Conservation (phyloP, 2,329 filamentous ascomycete genomes). For the Sporothrix mexicana region DNA sequence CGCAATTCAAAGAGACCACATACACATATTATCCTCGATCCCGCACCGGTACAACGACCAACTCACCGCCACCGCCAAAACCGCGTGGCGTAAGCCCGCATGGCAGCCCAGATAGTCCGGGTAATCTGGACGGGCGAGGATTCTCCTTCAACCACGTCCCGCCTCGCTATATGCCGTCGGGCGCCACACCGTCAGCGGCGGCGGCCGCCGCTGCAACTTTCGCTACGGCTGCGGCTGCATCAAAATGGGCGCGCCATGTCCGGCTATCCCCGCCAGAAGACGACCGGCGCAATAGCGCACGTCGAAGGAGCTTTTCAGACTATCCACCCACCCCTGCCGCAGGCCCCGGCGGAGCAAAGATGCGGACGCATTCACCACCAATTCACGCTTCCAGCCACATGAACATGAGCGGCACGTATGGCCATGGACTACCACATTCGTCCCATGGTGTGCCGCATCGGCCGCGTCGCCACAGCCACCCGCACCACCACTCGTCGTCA, state of each 20-base stretch:
- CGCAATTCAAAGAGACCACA: conserved; percentile 41
- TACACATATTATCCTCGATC: conserved; percentile 43
- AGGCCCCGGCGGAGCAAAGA: conserved; percentile 34
- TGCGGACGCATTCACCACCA: conserved; percentile 30
- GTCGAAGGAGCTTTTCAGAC: conserved; percentile 60
- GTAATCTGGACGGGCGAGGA: conserved; percentile 47
- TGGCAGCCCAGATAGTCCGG: conserved; percentile 37
- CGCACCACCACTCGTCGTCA: conserved; percentile 50
- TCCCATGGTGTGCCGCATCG: conserved; percentile 32
- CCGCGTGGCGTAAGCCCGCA: conserved; percentile 24
- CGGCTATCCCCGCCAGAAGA: conserved; percentile 49
- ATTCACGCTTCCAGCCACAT: conserved; percentile 44
- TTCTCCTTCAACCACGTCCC: conserved; percentile 51
- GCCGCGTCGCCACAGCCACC: conserved; percentile 57
- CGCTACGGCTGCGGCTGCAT: conserved; percentile 36
- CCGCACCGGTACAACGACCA: conserved; percentile 32
- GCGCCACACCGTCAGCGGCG: conserved; percentile 29
- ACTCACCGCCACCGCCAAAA: conserved; percentile 8
- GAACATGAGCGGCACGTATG: conserved; percentile 44
- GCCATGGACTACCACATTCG: no score
- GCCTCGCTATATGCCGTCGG: conserved; percentile 44
- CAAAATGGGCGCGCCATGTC: conserved; percentile 41
- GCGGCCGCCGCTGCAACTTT: conserved; percentile 22
- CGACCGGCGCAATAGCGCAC: conserved; percentile 44
- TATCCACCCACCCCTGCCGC: conserved; percentile 47